Conservation (phyloP, 192 early-diverging fungal genomes). For the Podila clonocystis region DNA sequence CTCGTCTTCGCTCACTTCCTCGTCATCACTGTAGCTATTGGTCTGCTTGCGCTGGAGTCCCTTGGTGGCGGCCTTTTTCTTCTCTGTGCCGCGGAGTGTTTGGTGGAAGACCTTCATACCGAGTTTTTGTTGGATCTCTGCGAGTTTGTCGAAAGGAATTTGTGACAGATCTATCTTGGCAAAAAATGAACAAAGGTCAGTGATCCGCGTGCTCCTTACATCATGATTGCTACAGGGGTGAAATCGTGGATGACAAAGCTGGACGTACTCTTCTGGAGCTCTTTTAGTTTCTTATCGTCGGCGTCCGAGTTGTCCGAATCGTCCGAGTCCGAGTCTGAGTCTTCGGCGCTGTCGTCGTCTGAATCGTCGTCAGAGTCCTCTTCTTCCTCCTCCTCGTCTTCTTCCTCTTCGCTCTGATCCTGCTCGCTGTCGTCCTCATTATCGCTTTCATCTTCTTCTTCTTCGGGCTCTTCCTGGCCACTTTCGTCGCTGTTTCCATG, state of each 20-base stretch:
- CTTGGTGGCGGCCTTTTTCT: constrained; percentile 32
- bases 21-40: constrained; percentile 29
- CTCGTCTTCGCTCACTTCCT: constrained; percentile 40
- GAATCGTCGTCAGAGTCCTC: constrained; percentile 6
- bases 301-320: constrained; percentile 56
- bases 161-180: constrained; percentile 66
- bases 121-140: constrained; percentile 80
- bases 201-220: not conserved
- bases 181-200: constrained; percentile 2
- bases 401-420: constrained; percentile 17
- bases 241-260: too few species aligned
- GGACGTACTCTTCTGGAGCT: constrained; percentile 56
- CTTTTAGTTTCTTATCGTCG: constrained; percentile 61
- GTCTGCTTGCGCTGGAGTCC: constrained; percentile 39
- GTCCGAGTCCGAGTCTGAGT: constrained; percentile 15
- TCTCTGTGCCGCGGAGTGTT: constrained; percentile 50
- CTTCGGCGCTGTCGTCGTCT: constrained; percentile 15
- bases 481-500: constrained; percentile 9
- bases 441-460: constrained; percentile 17
- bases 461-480: constrained; percentile 13
- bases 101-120: constrained; percentile 72
- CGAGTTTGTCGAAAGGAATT: constrained; percentile 82
- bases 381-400: constrained; percentile 13
- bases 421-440: constrained; percentile 12
- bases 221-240: not conserved